Evolutionary conservation across 2,329 filamentous ascomycete genomes (phyloP).

Genomic region (Cordyceps cateniannulata): DNA sequence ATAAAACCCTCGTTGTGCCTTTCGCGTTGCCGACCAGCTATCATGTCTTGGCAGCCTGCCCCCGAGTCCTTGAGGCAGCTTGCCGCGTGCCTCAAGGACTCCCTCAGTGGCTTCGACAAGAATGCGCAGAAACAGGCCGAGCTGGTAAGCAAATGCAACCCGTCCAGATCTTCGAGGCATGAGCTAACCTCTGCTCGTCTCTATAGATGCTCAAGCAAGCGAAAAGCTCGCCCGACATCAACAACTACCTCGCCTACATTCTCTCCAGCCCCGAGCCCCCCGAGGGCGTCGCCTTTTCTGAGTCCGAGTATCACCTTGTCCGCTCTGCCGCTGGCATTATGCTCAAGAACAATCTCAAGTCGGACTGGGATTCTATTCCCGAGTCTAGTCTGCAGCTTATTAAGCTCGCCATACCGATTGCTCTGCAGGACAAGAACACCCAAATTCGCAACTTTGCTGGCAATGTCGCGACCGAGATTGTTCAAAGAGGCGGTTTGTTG

Average conservation of each 20-base stretch:
- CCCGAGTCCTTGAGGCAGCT: conserved; percentile 85
- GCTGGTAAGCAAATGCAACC: conserved; percentile 49
- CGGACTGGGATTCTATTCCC: conserved; percentile 68
- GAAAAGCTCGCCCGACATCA: conserved; percentile 82
- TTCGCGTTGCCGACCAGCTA: conserved; percentile 18
- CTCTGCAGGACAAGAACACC: conserved; percentile 71
- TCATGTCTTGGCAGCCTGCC: conserved; percentile 90
- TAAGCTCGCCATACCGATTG: conserved; percentile 69
- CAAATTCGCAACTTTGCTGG: conserved; percentile 87
- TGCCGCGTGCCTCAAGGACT: conserved; percentile 83
- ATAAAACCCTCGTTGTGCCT: background rate
- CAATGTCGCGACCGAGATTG: conserved; percentile 88
- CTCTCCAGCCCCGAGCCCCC: conserved; percentile 66
- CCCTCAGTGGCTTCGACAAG: conserved; percentile 76
- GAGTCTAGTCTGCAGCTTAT: conserved; percentile 68
- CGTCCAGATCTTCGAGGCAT: conserved; percentile 10
- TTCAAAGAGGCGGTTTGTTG: conserved; percentile 76
- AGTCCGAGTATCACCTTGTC: conserved; percentile 64
- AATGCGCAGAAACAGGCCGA: conserved; percentile 83
- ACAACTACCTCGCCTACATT: conserved; percentile 93
- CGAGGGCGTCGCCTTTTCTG: conserved; percentile 50
- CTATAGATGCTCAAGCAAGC: conserved; percentile 86
- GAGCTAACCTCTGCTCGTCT: conserved; percentile 18
- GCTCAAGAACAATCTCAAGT: conserved; percentile 87
- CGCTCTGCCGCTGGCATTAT: conserved; percentile 86